Percentiles rank a stretch among this genome's conserved stretches.
Conservation (phyloP, 192 early-diverging fungal genomes). For the Thamnidium elegans region DNA sequence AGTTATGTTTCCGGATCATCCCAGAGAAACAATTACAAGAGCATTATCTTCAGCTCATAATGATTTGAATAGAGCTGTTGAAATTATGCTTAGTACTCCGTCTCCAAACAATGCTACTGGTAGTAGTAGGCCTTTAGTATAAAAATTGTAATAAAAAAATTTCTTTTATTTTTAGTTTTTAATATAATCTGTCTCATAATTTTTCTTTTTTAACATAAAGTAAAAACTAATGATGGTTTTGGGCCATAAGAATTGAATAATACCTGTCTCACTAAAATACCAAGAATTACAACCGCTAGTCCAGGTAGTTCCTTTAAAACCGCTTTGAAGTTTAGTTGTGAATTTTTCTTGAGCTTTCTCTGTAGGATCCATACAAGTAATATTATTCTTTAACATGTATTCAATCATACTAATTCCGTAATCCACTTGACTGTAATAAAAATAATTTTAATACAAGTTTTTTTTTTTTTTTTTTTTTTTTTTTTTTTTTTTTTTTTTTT, state of each 20-base stretch:
- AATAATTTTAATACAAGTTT: not conserved
- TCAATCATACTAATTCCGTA: conserved; percentile 39
- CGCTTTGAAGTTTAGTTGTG: conserved; percentile 28
- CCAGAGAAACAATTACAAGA: conserved; percentile 44
- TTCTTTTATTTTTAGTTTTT: not conserved
- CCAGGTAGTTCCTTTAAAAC: conserved; percentile 45
- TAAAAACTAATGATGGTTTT: not conserved
- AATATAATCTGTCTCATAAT: not conserved
- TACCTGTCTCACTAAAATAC: conserved; percentile 41
- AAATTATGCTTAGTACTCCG: conserved; percentile 38
- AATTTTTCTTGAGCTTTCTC: conserved; percentile 35
- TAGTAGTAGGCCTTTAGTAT: conserved; percentile 6
- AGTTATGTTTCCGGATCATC: conserved; percentile 55
- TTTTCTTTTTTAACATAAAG: conserved; percentile 12
- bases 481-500: too few species aligned
- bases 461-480: not conserved
- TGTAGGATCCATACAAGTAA: conserved; percentile 35
- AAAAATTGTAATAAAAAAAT: not conserved
- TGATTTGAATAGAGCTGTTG: conserved; percentile 56
- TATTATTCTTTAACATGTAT: conserved; percentile 39
- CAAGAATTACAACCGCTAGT: conserved; percentile 46
- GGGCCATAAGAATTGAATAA: conserved; percentile 7
- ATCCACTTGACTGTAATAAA: conserved; percentile 33
- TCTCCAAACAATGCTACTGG: conserved; percentile 9
- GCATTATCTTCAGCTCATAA: conserved; percentile 57